Evolutionary conservation across 129 eudicot genomes (phyloP).

Genomic region (Flaveria trinervia): DNA sequence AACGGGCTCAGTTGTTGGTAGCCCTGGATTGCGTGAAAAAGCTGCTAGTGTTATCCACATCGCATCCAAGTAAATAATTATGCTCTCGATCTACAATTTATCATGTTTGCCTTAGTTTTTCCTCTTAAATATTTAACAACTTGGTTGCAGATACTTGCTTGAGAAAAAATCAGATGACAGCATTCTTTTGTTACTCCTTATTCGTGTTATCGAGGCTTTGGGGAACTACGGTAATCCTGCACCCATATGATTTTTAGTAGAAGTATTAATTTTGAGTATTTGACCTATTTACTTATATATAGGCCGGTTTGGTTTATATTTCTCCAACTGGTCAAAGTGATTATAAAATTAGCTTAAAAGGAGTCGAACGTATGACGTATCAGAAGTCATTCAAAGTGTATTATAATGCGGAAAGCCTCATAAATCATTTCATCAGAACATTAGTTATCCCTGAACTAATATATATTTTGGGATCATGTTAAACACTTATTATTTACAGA

Average conservation of each 20-base stretch:
- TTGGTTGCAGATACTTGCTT: constrained; percentile 63
- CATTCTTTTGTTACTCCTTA: constrained; percentile 78
- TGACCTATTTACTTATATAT: not conserved
- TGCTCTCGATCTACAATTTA: not conserved
- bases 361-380: not conserved
- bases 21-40: constrained; percentile 64
- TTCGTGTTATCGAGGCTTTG: constrained; percentile 88
- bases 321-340: not conserved
- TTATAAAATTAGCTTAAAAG: not conserved
- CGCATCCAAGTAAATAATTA: constrained; percentile 68
- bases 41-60: constrained; percentile 79
- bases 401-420: not conserved
- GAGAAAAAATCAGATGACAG: constrained; percentile 98
- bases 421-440: constrained; percentile 1
- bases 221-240: constrained; percentile 74
- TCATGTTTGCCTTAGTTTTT: not conserved
- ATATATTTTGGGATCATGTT: not conserved
- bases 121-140: not conserved
- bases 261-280: not conserved
- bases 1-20: constrained; percentile 82
- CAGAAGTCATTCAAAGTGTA: not conserved
- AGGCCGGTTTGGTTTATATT: not conserved
- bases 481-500: not conserved
- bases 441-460: not conserved
- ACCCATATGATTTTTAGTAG: not conserved